These are phyloP conservation scores for Spencermartinsiella europaea DNA, from an alignment of 805 yeast genomes.

Conservation along the genomic window DNA sequence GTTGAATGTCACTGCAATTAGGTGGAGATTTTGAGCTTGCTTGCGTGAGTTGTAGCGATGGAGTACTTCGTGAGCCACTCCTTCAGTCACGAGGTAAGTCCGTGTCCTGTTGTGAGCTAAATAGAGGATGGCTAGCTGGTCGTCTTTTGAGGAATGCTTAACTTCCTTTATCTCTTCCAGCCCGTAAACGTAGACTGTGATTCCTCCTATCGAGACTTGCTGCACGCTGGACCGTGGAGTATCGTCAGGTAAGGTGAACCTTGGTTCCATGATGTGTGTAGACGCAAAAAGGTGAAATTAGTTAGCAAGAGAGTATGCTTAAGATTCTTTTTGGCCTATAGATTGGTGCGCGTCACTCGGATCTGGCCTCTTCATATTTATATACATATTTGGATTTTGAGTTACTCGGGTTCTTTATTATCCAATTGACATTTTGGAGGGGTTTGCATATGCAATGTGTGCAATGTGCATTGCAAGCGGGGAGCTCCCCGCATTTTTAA, in stretches of 20 bases:
- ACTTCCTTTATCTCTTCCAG: constrained; percentile 28
- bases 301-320: too few relatives aligned
- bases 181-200: constrained; percentile 42
- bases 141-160: too few relatives aligned
- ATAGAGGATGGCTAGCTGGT: constrained; percentile 16
- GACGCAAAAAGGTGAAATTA: too few relatives aligned
- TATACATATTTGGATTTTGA: too few relatives aligned
- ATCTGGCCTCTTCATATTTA: too few relatives aligned
- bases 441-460: too few relatives aligned
- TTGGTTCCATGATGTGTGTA: constrained; percentile 3
- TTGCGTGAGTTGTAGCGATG: constrained; percentile 15
- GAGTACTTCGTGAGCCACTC: constrained; percentile 38
- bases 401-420: too few relatives aligned
- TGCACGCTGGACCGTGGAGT: constrained; percentile 10
- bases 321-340: too few relatives aligned
- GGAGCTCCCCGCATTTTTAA: too few relatives aligned
- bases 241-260: constrained; percentile 1
- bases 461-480: too few relatives aligned
- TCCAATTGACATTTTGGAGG: too few relatives aligned
- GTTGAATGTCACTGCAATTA: constrained; percentile 49
- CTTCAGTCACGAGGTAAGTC: constrained; percentile 36
- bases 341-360: too few relatives aligned
- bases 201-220: constrained; percentile 38
- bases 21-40: not conserved
- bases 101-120: constrained; percentile 47